Conservation (phyloP, 2,329 filamentous ascomycete species). For the Ceratocystiopsis minuta region DNA sequence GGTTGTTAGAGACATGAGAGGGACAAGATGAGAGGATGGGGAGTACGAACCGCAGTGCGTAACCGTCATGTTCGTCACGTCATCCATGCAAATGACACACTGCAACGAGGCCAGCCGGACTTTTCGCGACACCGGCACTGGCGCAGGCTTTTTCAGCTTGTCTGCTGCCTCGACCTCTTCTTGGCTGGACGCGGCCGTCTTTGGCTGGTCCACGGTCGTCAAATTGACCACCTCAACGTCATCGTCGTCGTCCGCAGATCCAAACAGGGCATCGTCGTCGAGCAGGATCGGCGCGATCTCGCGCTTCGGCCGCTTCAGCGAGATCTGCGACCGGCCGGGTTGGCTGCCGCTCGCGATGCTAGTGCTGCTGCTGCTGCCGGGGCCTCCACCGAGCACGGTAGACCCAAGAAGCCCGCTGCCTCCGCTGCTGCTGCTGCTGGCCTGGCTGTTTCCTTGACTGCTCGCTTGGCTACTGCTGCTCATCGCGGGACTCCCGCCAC, state of each 20-base stretch:
- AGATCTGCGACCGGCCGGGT: neutral
- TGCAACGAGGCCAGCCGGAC: slow-evolving; percentile 38
- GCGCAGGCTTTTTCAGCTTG: neutral
- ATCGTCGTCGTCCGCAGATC: slow-evolving; percentile 8
- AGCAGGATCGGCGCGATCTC: neutral
- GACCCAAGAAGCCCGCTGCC: neutral
- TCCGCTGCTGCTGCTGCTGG: neutral
- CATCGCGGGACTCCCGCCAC: neutral
- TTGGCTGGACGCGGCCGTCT: neutral
- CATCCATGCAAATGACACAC: slow-evolving; percentile 52
- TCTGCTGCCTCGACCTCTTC: neutral
- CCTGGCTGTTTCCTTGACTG: neutral
- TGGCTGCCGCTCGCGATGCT: neutral
- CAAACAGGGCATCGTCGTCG: slow-evolving; percentile 4
- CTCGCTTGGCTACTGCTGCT: neutral
- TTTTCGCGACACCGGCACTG: slow-evolving; percentile 15
- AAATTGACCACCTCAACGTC: slow-evolving; percentile 20
- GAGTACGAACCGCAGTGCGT: slow-evolving; percentile 50
- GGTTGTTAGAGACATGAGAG: neutral
- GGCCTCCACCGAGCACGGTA: too few relatives aligned
- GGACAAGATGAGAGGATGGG: neutral
- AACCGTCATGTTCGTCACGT: slow-evolving; percentile 37
- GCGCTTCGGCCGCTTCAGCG: slow-evolving; percentile 1
- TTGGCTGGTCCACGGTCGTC: slow-evolving; percentile 10
- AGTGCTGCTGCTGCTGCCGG: neutral